These are phyloP conservation scores for Tolypocladium tropicale DNA, from an alignment of 2,329 filamentous ascomycete genomes.

Conservation along the genomic window DNA sequence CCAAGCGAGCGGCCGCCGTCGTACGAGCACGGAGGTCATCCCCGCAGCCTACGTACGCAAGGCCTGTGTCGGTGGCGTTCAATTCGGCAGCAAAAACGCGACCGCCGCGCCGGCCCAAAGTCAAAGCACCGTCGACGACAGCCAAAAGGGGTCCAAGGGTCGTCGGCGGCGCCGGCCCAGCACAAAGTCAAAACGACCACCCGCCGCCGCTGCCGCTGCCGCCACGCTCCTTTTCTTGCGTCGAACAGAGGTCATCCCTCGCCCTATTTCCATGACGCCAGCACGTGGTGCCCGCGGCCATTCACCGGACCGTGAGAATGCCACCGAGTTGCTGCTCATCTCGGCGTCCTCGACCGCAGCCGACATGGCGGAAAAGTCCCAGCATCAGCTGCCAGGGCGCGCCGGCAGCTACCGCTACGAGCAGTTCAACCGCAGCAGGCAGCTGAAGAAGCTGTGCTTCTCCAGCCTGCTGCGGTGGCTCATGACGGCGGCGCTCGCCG, in stretches of 20 bases:
- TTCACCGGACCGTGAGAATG: background rate
- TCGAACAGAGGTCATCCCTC: too few relatives aligned
- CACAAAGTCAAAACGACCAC: background rate
- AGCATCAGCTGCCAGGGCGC: background rate
- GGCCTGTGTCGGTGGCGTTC: background rate
- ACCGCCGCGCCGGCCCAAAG: background rate
- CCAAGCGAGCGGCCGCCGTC: too few relatives aligned
- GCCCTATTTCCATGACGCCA: too few relatives aligned
- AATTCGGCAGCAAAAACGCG: background rate
- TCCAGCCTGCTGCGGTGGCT: constrained; percentile 14
- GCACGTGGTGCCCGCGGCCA: too few relatives aligned
- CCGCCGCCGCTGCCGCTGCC: background rate
- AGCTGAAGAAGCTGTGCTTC: constrained; percentile 9
- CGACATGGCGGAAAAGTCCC: background rate
- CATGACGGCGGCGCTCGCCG: constrained; percentile 17
- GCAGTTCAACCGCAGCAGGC: constrained; percentile 8
- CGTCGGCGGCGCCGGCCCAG: background rate
- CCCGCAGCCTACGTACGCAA: background rate
- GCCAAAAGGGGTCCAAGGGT: background rate
- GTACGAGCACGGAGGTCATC: too few relatives aligned
- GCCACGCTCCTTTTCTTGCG: too few relatives aligned
- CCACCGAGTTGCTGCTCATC: background rate
- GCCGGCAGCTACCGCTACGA: constrained; percentile 10
- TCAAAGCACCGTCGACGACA: background rate
- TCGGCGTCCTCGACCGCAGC: background rate